Evolutionary conservation across 805 yeast genomes (phyloP).

Genomic region (Candida insectorum): DNA sequence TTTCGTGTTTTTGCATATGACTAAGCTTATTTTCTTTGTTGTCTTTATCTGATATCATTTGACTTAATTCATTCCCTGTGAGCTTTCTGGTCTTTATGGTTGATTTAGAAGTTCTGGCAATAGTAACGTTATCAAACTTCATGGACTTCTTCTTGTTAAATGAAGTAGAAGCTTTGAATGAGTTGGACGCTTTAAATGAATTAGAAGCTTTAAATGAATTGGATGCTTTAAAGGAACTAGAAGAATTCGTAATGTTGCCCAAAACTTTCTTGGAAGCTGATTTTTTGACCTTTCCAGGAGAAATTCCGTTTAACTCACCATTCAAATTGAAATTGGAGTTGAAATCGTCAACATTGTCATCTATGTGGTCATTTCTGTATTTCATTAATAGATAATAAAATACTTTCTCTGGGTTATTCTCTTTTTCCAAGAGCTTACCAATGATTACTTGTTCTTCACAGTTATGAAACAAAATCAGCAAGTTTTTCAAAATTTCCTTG

Average conservation of each 20-base stretch:
- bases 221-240: slow-evolving; percentile 12
- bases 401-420: slow-evolving; percentile 67
- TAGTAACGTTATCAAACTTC: slow-evolving; percentile 17
- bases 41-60: slow-evolving; percentile 1
- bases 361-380: slow-evolving; percentile 64
- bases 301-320: slow-evolving; percentile 9
- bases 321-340: slow-evolving; percentile 5
- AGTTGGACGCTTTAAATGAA: slow-evolving; percentile 13
- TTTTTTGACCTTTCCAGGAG: slow-evolving; percentile 23
- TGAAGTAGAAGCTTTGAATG: slow-evolving; percentile 38
- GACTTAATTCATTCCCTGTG: slow-evolving; percentile 5
- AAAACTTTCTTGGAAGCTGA: slow-evolving; percentile 16
- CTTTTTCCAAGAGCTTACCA: slow-evolving; percentile 49
- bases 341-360: slow-evolving; percentile 19
- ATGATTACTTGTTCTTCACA: slow-evolving; percentile 54
- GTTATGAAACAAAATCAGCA: slow-evolving; percentile 81
- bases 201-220: slow-evolving; percentile 31
- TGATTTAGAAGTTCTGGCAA: slow-evolving; percentile 21
- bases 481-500: slow-evolving; percentile 67
- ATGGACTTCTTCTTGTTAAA: slow-evolving; percentile 32
- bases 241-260: slow-evolving; percentile 29
- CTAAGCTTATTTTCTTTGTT: slow-evolving; percentile 5
- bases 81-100: slow-evolving; percentile 9
- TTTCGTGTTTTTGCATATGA: slow-evolving; percentile 11
- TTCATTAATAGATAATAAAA: slow-evolving; percentile 72